Evolutionary conservation across 164 flowering plant species (phyloP).

Genomic region (Magnolia sinica): DNA sequence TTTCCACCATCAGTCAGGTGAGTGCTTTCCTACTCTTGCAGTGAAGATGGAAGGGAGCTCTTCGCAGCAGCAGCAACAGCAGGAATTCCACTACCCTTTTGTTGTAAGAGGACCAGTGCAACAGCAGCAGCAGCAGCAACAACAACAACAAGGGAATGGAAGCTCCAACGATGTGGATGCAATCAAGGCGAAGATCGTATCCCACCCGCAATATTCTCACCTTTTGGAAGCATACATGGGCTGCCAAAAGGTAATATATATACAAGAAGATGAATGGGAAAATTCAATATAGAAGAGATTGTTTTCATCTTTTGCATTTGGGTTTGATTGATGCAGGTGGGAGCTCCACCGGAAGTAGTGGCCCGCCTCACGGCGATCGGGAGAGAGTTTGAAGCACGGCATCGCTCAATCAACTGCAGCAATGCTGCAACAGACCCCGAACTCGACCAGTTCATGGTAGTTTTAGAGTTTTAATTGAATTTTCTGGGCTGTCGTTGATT

Average conservation of each 20-base stretch:
- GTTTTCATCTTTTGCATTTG: neutral
- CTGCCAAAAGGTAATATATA: conserved; percentile 72
- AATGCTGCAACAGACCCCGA: conserved; percentile 70
- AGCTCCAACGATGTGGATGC: conserved; percentile 45
- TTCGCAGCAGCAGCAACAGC: conserved; percentile 22
- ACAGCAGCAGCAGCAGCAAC: neutral
- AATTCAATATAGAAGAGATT: neutral
- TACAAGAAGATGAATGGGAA: neutral
- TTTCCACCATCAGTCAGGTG: conserved; percentile 39
- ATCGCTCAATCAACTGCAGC: conserved; percentile 37
- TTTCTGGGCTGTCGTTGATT: neutral
- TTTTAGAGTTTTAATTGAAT: neutral
- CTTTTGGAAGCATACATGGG: conserved; percentile 88
- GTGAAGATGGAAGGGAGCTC: conserved; percentile 51
- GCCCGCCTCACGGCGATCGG: conserved; percentile 57
- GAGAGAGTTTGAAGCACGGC: conserved; percentile 65
- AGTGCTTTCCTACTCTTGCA: conserved; percentile 29
- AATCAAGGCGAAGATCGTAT: conserved; percentile 82
- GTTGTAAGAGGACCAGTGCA: conserved; percentile 14
- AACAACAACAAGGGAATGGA: conserved; percentile 22
- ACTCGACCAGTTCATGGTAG: conserved; percentile 94
- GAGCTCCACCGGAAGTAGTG: conserved; percentile 87
- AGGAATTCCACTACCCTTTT: conserved; percentile 33
- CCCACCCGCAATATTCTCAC: conserved; percentile 86
- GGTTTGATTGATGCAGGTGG: conserved; percentile 44